Conservation (phyloP, 257 asterid genomes). For the Linaria vulgaris region DNA sequence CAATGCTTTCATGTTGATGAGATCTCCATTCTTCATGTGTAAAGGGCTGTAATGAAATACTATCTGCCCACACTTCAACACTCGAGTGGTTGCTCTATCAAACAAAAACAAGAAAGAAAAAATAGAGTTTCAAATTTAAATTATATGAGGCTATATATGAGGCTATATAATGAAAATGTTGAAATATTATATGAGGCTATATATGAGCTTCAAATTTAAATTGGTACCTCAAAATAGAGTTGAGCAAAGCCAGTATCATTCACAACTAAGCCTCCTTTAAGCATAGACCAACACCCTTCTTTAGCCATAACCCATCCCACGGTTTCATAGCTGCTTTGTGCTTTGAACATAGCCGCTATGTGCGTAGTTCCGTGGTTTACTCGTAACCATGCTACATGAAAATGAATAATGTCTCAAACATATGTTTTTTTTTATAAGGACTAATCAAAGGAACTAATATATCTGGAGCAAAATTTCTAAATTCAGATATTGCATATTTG, state of each 20-base stretch:
- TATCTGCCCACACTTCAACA: conserved; percentile 34
- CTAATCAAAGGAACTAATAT: too few species aligned
- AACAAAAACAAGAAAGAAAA: neutral
- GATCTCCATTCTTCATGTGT: conserved; percentile 35
- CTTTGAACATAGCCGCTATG: conserved; percentile 40
- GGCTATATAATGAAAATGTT: neutral
- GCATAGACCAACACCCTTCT: conserved; percentile 56
- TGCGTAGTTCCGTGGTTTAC: conserved; percentile 47
- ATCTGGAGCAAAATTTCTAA: too few species aligned
- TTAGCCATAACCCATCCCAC: conserved; percentile 37
- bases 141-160: neutral
- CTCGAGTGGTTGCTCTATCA: conserved; percentile 14
- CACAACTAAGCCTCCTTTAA: conserved; percentile 42
- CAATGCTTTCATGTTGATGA: conserved; percentile 31
- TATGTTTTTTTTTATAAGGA: too few species aligned
- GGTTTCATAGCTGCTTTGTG: conserved; percentile 22
- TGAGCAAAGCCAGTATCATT: conserved; percentile 35
- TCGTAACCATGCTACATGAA: conserved; percentile 58
- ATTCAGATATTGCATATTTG: too few species aligned
- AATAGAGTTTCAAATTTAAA: neutral
- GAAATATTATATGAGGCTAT: neutral
- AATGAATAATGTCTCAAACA: neutral
- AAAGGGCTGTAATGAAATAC: conserved; percentile 36
- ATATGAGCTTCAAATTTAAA: too few species aligned
- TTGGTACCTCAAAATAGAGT: conserved; percentile 36